Evolutionary conservation across 768 basidiomycete species (phyloP).

Genomic region (Leccinum barrowsii): DNA sequence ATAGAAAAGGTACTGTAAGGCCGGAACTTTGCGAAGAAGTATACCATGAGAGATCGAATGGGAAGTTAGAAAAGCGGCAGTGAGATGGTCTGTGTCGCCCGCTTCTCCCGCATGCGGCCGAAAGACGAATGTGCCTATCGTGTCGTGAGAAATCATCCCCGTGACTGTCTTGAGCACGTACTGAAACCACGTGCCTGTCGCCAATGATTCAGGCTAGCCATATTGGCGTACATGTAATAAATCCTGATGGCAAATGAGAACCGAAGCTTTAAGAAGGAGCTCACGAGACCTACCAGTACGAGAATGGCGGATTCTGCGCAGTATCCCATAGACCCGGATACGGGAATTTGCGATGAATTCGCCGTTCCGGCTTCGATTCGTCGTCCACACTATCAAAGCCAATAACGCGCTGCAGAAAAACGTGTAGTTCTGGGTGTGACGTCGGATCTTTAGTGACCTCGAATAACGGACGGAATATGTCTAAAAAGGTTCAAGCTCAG

Average conservation of each 20-base stretch:
- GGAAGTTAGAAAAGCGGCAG: conserved; percentile 92
- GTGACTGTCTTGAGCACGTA: conserved; percentile 36
- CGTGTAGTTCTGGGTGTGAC: conserved; percentile 89
- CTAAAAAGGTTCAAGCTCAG: conserved; percentile 37
- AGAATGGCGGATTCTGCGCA: conserved; percentile 87
- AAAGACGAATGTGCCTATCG: conserved; percentile 48
- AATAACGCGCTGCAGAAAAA: conserved; percentile 91
- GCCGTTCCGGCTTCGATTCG: conserved; percentile 89
- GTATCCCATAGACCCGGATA: conserved; percentile 89
- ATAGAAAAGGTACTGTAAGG: conserved; percentile 95
- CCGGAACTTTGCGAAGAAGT: conserved; percentile 93
- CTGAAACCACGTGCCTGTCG: conserved; percentile 85
- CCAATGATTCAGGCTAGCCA: conserved; percentile 94
- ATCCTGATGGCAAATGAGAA: conserved; percentile 50
- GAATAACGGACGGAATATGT: conserved; percentile 89
- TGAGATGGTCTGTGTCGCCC: conserved; percentile 95
- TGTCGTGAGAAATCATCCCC: conserved; percentile 28
- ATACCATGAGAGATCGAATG: conserved; percentile 99
- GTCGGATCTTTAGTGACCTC: conserved; percentile 92
- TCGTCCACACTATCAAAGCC: conserved; percentile 99
- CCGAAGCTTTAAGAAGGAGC: neutral
- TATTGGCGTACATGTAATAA: conserved; percentile 98
- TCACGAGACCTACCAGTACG: conserved; percentile 71
- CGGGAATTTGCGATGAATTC: conserved; percentile 92
- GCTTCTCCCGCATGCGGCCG: conserved; percentile 98